A percentile compares a stretch with the other conserved stretches of the same genome.
phyloP scores from a whole-genome alignment of 768 basidiomycete species.

The Serendipita sp. region DNA sequence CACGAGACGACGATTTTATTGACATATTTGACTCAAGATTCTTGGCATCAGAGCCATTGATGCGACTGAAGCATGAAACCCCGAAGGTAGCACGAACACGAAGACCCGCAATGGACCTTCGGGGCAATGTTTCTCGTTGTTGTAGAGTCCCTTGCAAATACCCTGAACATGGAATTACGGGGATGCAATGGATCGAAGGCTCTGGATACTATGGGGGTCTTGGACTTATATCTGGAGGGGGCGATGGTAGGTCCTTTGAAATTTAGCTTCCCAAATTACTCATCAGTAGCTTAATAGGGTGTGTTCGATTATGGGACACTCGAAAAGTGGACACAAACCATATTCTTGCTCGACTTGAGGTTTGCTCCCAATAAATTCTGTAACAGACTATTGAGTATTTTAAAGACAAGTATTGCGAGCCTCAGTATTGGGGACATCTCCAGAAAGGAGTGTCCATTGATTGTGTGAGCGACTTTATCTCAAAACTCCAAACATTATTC shows the following conservation, averaged over 20 bases:
- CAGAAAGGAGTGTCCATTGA: not conserved
- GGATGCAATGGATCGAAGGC: not conserved
- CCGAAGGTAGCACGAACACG: too few species aligned
- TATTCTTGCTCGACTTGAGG: not conserved
- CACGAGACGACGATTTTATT: not conserved
- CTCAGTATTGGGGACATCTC: constrained; percentile 1
- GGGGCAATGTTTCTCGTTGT: not conserved
- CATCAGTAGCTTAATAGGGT: not conserved
- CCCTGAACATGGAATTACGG: not conserved
- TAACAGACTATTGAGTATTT: not conserved
- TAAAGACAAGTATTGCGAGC: not conserved
- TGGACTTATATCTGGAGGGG: not conserved
- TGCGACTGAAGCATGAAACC: not conserved
- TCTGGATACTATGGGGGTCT: not conserved
- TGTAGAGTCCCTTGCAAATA: not conserved
- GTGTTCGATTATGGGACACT: not conserved
- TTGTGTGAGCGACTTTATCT: not conserved
- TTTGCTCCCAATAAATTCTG: not conserved
- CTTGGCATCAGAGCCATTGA: not conserved
- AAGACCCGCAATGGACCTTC: not conserved
- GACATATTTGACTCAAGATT: not conserved
- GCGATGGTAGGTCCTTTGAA: not conserved
- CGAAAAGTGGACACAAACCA: not conserved
- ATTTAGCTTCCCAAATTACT: not conserved
- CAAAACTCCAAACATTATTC: not conserved